phyloP scores from a whole-genome alignment of 169 alveolate genomes.

The Babesia divergens region DNA sequence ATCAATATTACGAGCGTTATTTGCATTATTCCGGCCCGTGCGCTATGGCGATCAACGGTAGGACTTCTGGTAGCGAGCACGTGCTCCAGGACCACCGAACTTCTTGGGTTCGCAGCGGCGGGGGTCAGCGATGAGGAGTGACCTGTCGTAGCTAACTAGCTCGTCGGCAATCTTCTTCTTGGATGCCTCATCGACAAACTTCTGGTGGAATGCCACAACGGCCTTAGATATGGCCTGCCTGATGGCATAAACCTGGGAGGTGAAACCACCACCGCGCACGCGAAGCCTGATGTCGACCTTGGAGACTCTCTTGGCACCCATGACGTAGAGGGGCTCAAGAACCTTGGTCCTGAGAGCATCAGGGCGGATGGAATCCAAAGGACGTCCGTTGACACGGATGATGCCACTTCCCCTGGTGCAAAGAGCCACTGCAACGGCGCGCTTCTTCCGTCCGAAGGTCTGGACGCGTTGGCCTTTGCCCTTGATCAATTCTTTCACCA shows the following conservation, averaged over 20 bases:
- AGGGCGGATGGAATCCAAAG: constrained; percentile 94
- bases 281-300: constrained; percentile 94
- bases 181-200: constrained; percentile 93
- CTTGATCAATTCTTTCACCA: constrained; percentile 39
- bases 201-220: constrained; percentile 96
- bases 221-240: constrained; percentile 98
- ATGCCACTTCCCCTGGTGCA: constrained; percentile 91
- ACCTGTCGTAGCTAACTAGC: constrained; percentile 96
- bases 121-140: constrained; percentile 98
- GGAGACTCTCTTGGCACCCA: constrained; percentile 92
- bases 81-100: constrained; percentile 99
- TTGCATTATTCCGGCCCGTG: not conserved
- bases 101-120: constrained; percentile 99
- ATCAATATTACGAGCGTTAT: not conserved
- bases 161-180: constrained; percentile 91
- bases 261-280: constrained; percentile 98
- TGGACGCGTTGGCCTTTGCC: constrained; percentile 82
- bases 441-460: constrained; percentile 97
- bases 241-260: constrained; percentile 95
- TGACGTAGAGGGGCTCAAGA: constrained; percentile 95
- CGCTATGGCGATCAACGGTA: constrained; percentile 86
- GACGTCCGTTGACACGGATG: constrained; percentile 95
- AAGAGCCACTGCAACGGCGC: constrained; percentile 97
- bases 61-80: constrained; percentile 96
- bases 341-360: constrained; percentile 92